These are phyloP conservation scores for Chlorophyllum brunneum DNA, from an alignment of 768 basidiomycete species.

Conservation along the genomic window DNA sequence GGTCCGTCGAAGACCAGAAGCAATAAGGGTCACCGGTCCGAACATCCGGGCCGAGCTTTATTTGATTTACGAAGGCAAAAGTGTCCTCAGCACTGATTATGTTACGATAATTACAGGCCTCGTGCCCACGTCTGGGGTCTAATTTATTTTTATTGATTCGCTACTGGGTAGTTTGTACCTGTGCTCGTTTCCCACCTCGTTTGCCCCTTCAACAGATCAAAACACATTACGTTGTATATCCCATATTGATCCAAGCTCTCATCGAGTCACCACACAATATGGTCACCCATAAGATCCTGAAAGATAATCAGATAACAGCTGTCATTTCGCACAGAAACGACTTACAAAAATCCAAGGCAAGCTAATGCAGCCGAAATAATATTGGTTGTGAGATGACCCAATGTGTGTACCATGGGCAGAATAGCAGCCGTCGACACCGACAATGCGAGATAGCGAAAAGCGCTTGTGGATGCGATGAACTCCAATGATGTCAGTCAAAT, in stretches of 20 bases:
- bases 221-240: conserved; percentile 47
- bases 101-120: no score
- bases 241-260: conserved; percentile 54
- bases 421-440: conserved; percentile 41
- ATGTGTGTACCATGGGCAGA: conserved; percentile 48
- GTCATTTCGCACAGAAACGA: background rate
- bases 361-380: conserved; percentile 40
- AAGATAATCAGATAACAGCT: background rate
- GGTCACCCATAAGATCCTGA: conserved; percentile 49
- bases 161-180: no score
- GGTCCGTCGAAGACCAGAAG: no score
- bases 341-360: conserved; percentile 53
- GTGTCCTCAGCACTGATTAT: no score
- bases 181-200: no score
- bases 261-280: conserved; percentile 55
- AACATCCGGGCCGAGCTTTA: no score
- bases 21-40: no score
- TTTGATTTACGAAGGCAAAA: no score
- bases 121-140: no score
- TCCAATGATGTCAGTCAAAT: background rate
- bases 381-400: conserved; percentile 51
- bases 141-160: no score
- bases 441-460: conserved; percentile 42
- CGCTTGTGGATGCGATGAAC: conserved; percentile 29
- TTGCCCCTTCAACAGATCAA: no score